Evolutionary conservation across 345 rosid genomes (phyloP), one percentile per base, ranked within the genome.

Genomic region (Eucalyptus brandiana): DNA sequence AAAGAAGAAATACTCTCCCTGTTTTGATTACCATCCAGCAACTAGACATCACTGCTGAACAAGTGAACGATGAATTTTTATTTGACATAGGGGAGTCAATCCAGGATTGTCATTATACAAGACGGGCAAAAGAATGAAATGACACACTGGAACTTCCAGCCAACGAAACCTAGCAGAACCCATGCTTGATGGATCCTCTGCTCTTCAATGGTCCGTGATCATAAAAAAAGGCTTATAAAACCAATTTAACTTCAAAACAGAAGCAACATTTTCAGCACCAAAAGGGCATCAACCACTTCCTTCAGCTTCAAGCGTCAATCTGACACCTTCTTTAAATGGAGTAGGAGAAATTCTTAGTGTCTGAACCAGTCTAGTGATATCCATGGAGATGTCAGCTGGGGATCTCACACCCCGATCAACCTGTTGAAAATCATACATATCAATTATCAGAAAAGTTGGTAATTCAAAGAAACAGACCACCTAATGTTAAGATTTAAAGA

Each of bases 381-480:
- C 97, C 98, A 97, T 96, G 30, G 99, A 96, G 90, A 96, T 97
- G 89, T 96, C 99, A 81, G 98, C 93, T 28, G 99, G 99, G 65
- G 99, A 96, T 80, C 47, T 86, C 37, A 96, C 94, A 9, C 98
- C 98, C 7, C 97, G 96, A 88, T 96, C 95, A 89, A 95, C 94
- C 98, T 95, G 87, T 53, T 86, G 67, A 92, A 65, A 90, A 91
- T 87, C 58, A 86, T 89, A 7, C 47, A 76, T 37, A 76, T 21
- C 45, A 14, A 51, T 7, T 9, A 87, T 86, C 88, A 48, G 45
- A 56, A 69, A 47, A 76, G 83, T 37, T 37, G 83, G 83, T 37
- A 37, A 50, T 86, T 9, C 1, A 2, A 50, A 54, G 76, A 72
- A 30, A 37, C 87, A 88, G 87, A 40, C 30, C n/a, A 32, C 24